Percentiles rank a stretch among this genome's conserved stretches.
Evolutionary conservation across 306 rosid species (phyloP).

Genomic region (Corylus heterophylla): DNA sequence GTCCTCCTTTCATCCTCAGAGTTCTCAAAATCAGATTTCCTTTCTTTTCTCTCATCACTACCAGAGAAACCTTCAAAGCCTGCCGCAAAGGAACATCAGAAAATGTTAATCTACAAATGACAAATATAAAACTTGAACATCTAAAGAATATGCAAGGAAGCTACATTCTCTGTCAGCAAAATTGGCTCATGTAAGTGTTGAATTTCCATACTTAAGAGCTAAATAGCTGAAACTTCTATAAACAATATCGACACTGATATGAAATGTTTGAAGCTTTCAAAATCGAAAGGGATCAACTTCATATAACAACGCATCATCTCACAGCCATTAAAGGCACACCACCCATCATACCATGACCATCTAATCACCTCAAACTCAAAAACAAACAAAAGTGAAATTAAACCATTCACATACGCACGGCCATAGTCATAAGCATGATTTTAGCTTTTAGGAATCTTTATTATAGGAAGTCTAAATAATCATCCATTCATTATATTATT

Average conservation of each 20-base stretch:
- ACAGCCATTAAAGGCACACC: not conserved
- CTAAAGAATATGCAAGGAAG: not conserved
- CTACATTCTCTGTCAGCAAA: not conserved
- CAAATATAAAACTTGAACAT: not conserved
- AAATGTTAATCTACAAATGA: not conserved
- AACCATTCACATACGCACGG: not conserved
- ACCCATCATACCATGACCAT: not conserved
- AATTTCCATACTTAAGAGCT: not conserved
- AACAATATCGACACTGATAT: not conserved
- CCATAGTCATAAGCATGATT: not conserved
- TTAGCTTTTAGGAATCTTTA: no score
- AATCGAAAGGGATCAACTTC: not conserved
- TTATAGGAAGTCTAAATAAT: no score
- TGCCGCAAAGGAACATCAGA: conserved; percentile 24
- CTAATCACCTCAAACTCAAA: not conserved
- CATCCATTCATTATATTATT: not conserved
- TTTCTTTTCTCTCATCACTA: conserved; percentile 84
- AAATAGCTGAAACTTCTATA: not conserved
- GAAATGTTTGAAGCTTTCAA: not conserved
- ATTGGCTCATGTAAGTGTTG: not conserved
- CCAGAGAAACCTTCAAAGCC: conserved; percentile 98
- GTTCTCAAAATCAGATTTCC: conserved; percentile 91
- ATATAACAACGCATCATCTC: not conserved
- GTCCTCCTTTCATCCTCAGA: conserved; percentile 93
- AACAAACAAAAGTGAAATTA: not conserved